Percentiles rank a stretch among this genome's conserved stretches.
Evolutionary conservation across 352 stramenopile species (phyloP).

Genomic region (Saprolegnia diclina): DNA sequence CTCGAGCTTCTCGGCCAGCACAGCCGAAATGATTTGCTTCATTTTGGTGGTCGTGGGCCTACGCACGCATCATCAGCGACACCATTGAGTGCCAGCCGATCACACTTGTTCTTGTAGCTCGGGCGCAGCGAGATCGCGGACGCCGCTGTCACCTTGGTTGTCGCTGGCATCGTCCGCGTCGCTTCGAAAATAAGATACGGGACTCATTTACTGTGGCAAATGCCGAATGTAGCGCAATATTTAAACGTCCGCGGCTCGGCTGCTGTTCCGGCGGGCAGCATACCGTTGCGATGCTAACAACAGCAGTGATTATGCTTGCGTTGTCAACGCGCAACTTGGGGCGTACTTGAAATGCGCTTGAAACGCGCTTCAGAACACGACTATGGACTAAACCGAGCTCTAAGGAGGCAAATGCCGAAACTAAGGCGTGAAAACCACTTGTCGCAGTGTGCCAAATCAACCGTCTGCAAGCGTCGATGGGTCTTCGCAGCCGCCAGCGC

Average conservation of each 20-base stretch:
- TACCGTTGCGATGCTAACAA: no score
- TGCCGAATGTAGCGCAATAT: no score
- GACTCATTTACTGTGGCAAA: no score
- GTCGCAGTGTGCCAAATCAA: not conserved
- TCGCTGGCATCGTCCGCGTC: not conserved
- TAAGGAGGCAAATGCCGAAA: no score
- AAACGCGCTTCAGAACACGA: no score
- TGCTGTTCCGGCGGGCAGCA: no score
- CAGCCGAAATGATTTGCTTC: constrained; percentile 63
- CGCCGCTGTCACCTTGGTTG: not conserved
- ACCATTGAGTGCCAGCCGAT: not conserved
- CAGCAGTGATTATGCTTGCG: no score
- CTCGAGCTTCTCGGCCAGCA: constrained; percentile 66
- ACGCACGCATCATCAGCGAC: not conserved
- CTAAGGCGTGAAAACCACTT: not conserved
- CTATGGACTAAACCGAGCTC: no score
- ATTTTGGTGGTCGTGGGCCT: constrained; percentile 74
- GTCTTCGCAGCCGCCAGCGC: constrained; percentile 45
- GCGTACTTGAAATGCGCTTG: no score
- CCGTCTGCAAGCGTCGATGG: constrained; percentile 29
- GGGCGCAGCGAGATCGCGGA: constrained; percentile 14
- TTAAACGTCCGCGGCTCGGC: no score
- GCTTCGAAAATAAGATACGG: not conserved
- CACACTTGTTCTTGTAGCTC: constrained; percentile 24
- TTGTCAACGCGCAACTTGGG: no score